Evolutionary conservation across 1,284 basidiomycete genomes (phyloP), one percentile per base, ranked within the genome.

Genomic region (Ustilago shanxiensis): DNA sequence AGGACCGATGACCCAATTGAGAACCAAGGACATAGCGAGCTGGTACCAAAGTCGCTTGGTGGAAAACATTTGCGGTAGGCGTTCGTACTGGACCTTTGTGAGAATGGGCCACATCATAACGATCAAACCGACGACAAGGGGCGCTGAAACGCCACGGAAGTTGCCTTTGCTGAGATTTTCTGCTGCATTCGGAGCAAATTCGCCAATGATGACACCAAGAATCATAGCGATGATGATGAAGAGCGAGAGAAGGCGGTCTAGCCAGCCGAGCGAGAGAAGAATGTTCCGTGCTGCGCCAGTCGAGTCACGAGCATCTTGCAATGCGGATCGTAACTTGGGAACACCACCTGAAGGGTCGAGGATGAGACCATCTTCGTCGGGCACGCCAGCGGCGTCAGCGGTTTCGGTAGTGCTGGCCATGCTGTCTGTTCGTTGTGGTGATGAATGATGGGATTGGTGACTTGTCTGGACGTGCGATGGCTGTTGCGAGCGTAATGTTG

Each of bases 101-200:
- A 85, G 66, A 47, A 92, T 90, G 1, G 93, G 94, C 92, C 93
- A 95, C 92, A 95, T 95, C 94, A 95, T 95, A 60, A 94, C 88
- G 26, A 95, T 65, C 93, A 89, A 1, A 7, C 82, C 82, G 18
- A 85, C 72, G 10, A 77, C 78, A n/a, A 85, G 60, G 1, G 83
- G 84, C 0, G 85, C 76, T 0, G 83, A 81, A 0, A 87, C 86
- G 26, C 86, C 85, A 10, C 85, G 79, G 35, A 87, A 83, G 44
- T 83, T 65, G 55, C 84, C 83, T n/a, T 63, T 62, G 28, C 81
- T 62, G 13, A 87, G 79, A 1, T 81, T 81, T 18, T 69, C 39
- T 18, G 74, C 37, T 1, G 72, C 79, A 37, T 79, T 69, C 18
- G 72, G 69, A 3, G 75, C 79, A 45, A 83, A 83, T 50, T 82